phyloP scores from a whole-genome alignment of 768 basidiomycete species.

The Thelephora ganbajun region DNA sequence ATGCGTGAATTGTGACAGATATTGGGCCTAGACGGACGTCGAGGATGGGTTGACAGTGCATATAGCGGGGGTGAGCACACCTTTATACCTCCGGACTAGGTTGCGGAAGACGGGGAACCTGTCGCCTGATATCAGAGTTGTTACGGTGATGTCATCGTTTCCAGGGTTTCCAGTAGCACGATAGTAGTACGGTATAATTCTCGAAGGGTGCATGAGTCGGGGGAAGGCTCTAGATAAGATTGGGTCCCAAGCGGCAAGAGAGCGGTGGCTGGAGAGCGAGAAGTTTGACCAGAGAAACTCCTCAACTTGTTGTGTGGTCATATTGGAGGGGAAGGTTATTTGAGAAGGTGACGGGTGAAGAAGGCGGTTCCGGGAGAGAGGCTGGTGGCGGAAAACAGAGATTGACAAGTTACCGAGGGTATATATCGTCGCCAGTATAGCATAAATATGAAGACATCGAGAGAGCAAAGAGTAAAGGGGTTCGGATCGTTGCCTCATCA shows the following conservation, averaged over 20 bases:
- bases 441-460: too few species aligned
- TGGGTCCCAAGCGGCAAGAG: conserved; percentile 30
- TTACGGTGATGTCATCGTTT: conserved; percentile 65
- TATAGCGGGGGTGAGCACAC: conserved; percentile 21
- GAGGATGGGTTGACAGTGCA: background rate
- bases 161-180: conserved; percentile 43
- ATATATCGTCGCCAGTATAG: too few species aligned
- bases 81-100: conserved; percentile 67
- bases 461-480: too few species aligned
- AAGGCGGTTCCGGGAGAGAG: too few species aligned
- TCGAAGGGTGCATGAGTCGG: conserved; percentile 55
- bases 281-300: background rate
- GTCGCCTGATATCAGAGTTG: conserved; percentile 72
- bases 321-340: background rate
- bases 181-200: conserved; percentile 74
- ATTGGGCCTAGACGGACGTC: conserved; percentile 48
- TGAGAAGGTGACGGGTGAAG: too few species aligned
- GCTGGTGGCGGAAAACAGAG: too few species aligned
- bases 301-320: background rate
- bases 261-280: background rate
- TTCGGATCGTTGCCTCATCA: too few species aligned
- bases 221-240: conserved; percentile 61
- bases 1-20: conserved; percentile 71
- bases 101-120: conserved; percentile 59
- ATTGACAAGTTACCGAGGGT: too few species aligned